Conservation (phyloP, 177 flowering plant genomes). For the Vitis hybrid region DNA sequence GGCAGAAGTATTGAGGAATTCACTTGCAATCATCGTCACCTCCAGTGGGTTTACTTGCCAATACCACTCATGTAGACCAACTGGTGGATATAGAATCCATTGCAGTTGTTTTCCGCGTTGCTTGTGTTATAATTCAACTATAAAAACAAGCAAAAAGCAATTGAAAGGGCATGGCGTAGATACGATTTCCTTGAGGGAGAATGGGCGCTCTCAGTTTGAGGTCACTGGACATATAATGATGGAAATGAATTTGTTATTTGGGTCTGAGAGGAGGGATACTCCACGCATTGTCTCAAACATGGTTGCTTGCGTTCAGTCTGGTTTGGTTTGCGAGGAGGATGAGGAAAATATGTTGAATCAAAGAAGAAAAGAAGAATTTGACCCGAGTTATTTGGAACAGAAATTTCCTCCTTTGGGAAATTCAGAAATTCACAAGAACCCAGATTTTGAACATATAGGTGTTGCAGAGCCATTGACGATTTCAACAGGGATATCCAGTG, state of each 20-base stretch:
- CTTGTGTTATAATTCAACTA: conserved; percentile 8
- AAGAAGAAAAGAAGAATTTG: conserved; percentile 16
- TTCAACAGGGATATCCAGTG: background rate
- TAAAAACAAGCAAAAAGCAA: conserved; percentile 13
- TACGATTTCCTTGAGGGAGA: conserved; percentile 4
- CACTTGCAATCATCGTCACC: conserved; percentile 11
- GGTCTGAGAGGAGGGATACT: conserved; percentile 13
- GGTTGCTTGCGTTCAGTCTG: conserved; percentile 24
- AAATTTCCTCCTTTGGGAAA: conserved; percentile 39
- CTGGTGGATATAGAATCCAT: background rate
- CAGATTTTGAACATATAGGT: conserved; percentile 6
- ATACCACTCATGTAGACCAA: background rate
- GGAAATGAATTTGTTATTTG: conserved; percentile 3
- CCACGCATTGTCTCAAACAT: conserved; percentile 1
- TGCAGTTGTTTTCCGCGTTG: background rate
- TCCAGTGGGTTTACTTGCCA: conserved; percentile 16
- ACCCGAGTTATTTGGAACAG: conserved; percentile 1
- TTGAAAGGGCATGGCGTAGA: background rate
- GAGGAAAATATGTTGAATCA: conserved; percentile 4
- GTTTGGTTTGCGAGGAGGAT: conserved; percentile 19
- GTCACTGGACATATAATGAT: conserved; percentile 1
- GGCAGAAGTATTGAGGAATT: conserved; percentile 19
- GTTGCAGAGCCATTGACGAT: conserved; percentile 8
- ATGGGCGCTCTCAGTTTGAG: background rate
- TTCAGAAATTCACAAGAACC: conserved; percentile 11